Evolutionary conservation across 2,329 filamentous ascomycete genomes (phyloP).

Genomic region (Pleurostoma richardsiae): DNA sequence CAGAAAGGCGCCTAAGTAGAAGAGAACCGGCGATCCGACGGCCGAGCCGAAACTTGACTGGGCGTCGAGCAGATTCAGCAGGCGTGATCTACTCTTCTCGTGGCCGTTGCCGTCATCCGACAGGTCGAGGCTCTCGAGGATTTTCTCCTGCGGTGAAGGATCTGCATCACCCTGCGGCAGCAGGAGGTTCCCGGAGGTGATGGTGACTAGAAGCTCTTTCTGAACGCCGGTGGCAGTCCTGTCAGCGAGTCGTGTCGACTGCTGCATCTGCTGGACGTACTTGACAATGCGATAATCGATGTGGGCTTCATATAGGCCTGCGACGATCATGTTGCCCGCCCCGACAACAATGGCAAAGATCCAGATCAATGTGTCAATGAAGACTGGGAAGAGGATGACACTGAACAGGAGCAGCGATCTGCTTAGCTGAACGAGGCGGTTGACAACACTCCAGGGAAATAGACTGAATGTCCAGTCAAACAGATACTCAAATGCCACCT

Average conservation of each 20-base stretch:
- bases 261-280: conserved; percentile 11
- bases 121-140: conserved; percentile 1
- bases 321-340: conserved; percentile 21
- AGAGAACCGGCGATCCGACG: conserved; percentile 17
- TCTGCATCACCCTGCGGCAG: conserved; percentile 1
- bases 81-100: background rate
- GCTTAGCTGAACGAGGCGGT: background rate
- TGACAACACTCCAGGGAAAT: background rate
- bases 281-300: conserved; percentile 17
- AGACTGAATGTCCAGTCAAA: background rate
- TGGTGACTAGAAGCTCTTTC: conserved; percentile 18
- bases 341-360: conserved; percentile 46
- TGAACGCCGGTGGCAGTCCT: conserved; percentile 13
- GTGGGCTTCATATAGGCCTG: conserved; percentile 21
- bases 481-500: conserved; percentile 7
- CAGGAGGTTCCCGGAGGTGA: conserved; percentile 19
- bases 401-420: background rate
- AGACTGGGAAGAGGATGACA: conserved; percentile 73
- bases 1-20: conserved; percentile 19
- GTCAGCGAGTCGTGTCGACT: background rate
- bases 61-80: conserved; percentile 2
- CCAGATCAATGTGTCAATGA: conserved; percentile 77
- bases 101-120: background rate
- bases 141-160: background rate
- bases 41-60: conserved; percentile 15